Evolutionary conservation across 495 filamentous ascomycete species (phyloP).

Genomic region (Filosporella fistucella): DNA sequence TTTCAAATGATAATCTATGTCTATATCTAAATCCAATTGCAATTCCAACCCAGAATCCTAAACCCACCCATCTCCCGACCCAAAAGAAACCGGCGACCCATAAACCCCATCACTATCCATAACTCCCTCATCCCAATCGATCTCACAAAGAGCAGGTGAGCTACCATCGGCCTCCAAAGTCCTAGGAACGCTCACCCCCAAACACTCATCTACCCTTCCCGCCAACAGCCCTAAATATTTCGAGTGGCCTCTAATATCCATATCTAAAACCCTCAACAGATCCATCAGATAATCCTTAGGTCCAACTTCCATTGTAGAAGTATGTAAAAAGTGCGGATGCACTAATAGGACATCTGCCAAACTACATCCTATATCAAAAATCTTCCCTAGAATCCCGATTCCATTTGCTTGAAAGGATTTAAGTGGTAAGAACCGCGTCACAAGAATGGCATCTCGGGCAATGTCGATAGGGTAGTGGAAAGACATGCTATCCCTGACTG

Average conservation of each 20-base stretch:
- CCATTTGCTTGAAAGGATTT: slow-evolving; percentile 17
- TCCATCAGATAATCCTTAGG: slow-evolving; percentile 1
- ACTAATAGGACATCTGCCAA: slow-evolving; percentile 15
- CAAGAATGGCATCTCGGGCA: slow-evolving; percentile 8
- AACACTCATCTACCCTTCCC: not conserved
- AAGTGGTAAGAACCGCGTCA: not conserved
- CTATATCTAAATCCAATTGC: no score
- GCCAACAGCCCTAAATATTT: not conserved
- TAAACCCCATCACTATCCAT: no score
- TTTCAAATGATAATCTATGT: no score
- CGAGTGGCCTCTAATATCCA: not conserved
- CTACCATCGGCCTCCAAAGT: no score
- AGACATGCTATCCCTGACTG: slow-evolving; percentile 5
- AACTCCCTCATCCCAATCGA: no score
- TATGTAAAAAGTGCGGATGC: not conserved
- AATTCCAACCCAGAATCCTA: no score
- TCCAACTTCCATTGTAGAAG: not conserved
- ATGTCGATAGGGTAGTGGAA: slow-evolving; percentile 16
- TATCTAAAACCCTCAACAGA: not conserved
- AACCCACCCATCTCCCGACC: no score
- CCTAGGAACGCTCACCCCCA: not conserved
- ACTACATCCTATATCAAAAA: slow-evolving; percentile 17
- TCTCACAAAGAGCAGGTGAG: no score
- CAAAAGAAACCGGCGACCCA: no score
- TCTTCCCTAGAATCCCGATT: slow-evolving; percentile 15